Evolutionary conservation across 2,329 filamentous ascomycete genomes (phyloP), one percentile per base, ranked within the genome.

Genomic region (Cercospora sp.): DNA sequence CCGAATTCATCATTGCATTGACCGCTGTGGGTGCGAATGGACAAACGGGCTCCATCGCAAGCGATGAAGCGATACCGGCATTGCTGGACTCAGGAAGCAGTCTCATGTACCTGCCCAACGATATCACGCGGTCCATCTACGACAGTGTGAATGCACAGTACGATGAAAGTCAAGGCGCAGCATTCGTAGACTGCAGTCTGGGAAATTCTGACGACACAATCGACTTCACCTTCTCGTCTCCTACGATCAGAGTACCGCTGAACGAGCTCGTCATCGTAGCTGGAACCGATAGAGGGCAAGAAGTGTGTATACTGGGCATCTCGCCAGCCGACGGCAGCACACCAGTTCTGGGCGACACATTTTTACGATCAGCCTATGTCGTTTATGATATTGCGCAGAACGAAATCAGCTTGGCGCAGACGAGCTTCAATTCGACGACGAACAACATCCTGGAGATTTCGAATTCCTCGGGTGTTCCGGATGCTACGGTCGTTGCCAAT

Each of bases 11-110:
- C 76, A 84, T 87, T 58, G 84, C 83, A 2, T 74, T 86, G 70
- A 86, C 84, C 5, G 81, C 78, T 3, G 74, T 85, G 66, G 81
- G 82, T 16, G 73, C 77, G 16, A 81, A 81, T 66, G 80, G 81
- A 40, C 76, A 82, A 21, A 78, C 78, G 10, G 79, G 80, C 32
- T 81, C 81, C 10, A 75, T 86, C 65, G 82, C 81, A 66, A 75
- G 75, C 63, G 77, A 82, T 66, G 74, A 82, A 63, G 77, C 77
- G 28, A 77, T 81, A n/a, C 80, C 86, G 3, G 90, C 88, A 2
- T 84, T 93, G 55, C 85, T 94, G 40, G 91, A 94, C 79, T 91
- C 90, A 0, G 91, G 91, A 43, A 91, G 89, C n/a, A 91, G 89
- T 3, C 82, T 92, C 69, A 89, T 85, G 71, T 91, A 91, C 75